Conservation (phyloP, 371 early-diverging fungal species). For the Mortierella sp. region DNA sequence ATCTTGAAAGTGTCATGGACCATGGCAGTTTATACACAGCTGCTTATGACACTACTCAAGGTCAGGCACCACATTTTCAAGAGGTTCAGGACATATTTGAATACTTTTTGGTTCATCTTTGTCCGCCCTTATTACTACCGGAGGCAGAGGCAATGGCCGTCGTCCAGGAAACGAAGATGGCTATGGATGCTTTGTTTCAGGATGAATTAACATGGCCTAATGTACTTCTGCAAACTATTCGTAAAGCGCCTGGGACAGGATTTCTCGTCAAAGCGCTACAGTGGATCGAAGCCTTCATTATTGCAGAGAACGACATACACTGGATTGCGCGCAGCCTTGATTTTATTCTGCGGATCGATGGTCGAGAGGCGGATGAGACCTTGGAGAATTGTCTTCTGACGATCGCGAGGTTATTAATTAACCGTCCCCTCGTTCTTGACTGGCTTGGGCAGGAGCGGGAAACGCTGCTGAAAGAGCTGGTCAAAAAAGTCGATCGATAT, state of each 20-base stretch:
- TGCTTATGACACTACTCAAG: constrained; percentile 2
- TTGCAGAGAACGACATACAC: constrained; percentile 18
- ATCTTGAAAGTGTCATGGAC: constrained; percentile 44
- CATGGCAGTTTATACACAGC: not conserved
- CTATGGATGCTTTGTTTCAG: constrained; percentile 38
- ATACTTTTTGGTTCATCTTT: constrained; percentile 41
- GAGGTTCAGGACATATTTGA: constrained; percentile 51
- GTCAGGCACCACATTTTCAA: constrained; percentile 21
- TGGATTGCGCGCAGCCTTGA: constrained; percentile 30
- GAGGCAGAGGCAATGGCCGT: not conserved
- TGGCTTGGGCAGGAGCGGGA: constrained; percentile 35
- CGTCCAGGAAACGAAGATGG: constrained; percentile 29
- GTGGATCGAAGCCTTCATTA: constrained; percentile 34
- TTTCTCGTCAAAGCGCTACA: constrained; percentile 27
- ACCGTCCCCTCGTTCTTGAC: constrained; percentile 29
- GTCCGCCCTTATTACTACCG: not conserved
- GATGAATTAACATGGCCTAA: constrained; percentile 28
- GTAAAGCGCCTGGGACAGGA: constrained; percentile 26
- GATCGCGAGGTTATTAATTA: constrained; percentile 17
- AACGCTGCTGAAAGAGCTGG: constrained; percentile 11
- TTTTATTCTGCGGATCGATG: constrained; percentile 33
- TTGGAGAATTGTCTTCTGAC: constrained; percentile 37
- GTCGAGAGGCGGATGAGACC: constrained; percentile 9
- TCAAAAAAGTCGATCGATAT: constrained; percentile 21
- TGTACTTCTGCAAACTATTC: constrained; percentile 30